Evolutionary conservation across 2,329 filamentous ascomycete genomes (phyloP).

Genomic region (Aureobasidium zeae): DNA sequence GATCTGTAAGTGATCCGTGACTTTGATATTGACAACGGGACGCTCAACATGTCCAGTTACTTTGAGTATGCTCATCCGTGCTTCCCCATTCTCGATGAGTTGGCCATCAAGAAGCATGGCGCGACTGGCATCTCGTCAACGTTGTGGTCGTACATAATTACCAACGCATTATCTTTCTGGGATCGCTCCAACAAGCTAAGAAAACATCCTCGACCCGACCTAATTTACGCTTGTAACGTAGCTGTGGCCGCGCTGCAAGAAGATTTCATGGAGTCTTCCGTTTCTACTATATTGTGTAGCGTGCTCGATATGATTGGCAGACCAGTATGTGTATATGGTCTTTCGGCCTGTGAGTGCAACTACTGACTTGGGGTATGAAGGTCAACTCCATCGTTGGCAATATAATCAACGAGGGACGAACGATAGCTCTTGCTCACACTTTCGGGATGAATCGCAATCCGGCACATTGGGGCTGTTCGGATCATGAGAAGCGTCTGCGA

Average conservation of each 20-base stretch:
- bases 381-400: conserved; percentile 34
- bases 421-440: conserved; percentile 46
- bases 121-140: not conserved
- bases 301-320: conserved; percentile 35
- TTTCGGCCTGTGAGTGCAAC: not conserved
- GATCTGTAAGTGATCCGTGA: conserved; percentile 1
- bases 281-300: conserved; percentile 33
- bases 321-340: conserved; percentile 23
- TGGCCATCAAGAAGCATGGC: conserved; percentile 7
- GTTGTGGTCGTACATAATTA: conserved; percentile 6
- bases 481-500: conserved; percentile 42
- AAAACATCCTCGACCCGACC: conserved; percentile 25
- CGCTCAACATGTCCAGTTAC: conserved; percentile 25
- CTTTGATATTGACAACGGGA: not conserved
- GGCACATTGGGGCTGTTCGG: conserved; percentile 43
- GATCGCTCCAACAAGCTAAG: not conserved
- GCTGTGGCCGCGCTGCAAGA: conserved; percentile 34
- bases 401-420: conserved; percentile 45
- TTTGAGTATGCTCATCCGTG: conserved; percentile 31
- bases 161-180: conserved; percentile 5
- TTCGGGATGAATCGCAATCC: conserved; percentile 49
- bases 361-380: not conserved
- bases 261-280: conserved; percentile 34
- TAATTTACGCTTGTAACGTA: conserved; percentile 35
- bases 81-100: conserved; percentile 34